Evolutionary conservation across 495 filamentous ascomycete species (phyloP), one percentile per base, ranked within the genome.

Genomic region (Neurospora hispaniola): DNA sequence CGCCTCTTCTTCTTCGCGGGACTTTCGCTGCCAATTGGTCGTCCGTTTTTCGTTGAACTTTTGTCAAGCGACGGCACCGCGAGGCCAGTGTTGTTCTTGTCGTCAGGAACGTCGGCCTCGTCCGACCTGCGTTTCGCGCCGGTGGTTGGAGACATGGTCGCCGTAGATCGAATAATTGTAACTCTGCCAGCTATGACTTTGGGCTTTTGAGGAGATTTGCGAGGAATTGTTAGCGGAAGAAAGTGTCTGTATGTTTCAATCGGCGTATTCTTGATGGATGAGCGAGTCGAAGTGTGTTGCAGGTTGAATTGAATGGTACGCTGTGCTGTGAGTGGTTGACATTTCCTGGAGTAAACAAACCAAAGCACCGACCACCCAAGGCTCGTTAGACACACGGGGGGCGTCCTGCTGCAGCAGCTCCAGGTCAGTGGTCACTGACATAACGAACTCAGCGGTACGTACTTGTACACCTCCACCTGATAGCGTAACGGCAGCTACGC

Each of bases 41-140:
- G 81, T 59, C 75, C 76, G 27, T 42, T 80, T 74, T 85, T 85
- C 10, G 82, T 83, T 9, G 84, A 79, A 9, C 6, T 62, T 62
- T 27, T 62, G 12, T 62, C 54, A 14, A 62, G 27, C 14, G 23
- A 62, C 8, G 39, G 70, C 74, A 80, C 69, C 77, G 76, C 74
- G 70, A 76, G 62, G 78, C 73, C 71, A 39, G 75, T 44, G 72
- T 71, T 78, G 38, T 77, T 76, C 68, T 78, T 75, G 62, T 83
- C 81, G 48, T 77, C 74, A 31, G 80, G 75, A 72, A 75, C 81
- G 68, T 74, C 77, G 7, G 83, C 79, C 72, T 85, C 82, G 41
- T 86, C 83, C 9, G 89, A 90, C 80, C 89, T 90, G 79, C 87
- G 88, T 80, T 91, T 92, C 77, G 80, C 84, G 42, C 85, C 79